Percentiles rank a stretch among this genome's conserved stretches.
Evolutionary conservation across 805 yeast genomes (phyloP).

Genomic region (Wickerhamiella sorbophila): DNA sequence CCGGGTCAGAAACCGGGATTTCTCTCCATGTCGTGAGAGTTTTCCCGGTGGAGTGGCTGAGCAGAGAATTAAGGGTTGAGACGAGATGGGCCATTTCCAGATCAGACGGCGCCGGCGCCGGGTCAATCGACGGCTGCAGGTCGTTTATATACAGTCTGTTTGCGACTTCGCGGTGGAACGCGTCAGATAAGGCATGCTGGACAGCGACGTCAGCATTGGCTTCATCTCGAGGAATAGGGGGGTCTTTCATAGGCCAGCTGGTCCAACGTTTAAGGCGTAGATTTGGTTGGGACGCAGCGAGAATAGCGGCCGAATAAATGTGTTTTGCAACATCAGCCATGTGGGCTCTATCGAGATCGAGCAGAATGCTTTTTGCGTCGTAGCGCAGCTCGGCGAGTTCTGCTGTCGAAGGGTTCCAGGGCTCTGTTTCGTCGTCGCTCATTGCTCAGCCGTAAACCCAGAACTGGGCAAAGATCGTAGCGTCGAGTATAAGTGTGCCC

Average conservation of each 20-base stretch:
- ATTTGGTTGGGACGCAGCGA: slow-evolving; percentile 27
- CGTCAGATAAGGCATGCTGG: slow-evolving; percentile 16
- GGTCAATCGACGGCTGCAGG: slow-evolving; percentile 13
- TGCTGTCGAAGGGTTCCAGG: background rate
- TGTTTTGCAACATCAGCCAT: slow-evolving; percentile 44
- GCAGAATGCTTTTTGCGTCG: slow-evolving; percentile 6
- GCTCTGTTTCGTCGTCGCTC: background rate
- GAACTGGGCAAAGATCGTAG: slow-evolving; percentile 72
- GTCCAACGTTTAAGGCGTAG: slow-evolving; percentile 35
- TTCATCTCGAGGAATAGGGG: slow-evolving; percentile 14
- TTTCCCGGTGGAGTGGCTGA: slow-evolving; percentile 1
- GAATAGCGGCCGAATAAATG: slow-evolving; percentile 42
- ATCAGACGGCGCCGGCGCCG: slow-evolving; percentile 11
- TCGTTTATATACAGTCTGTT: slow-evolving; percentile 12
- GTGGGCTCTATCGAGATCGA: slow-evolving; percentile 17
- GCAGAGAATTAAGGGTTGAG: slow-evolving; percentile 3
- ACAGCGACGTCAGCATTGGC: slow-evolving; percentile 12
- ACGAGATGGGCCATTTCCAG: slow-evolving; percentile 3
- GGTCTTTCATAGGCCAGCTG: slow-evolving; percentile 42
- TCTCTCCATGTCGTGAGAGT: slow-evolving; percentile 7
- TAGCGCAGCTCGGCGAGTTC: background rate
- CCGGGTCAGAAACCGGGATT: slow-evolving; percentile 9
- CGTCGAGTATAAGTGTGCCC: slow-evolving; percentile 76
- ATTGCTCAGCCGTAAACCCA: slow-evolving; percentile 37
- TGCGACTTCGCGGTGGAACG: slow-evolving; percentile 15